These are phyloP conservation scores for Leccinum imitatum DNA, from an alignment of 768 basidiomycete genomes.

Conservation along the genomic window DNA sequence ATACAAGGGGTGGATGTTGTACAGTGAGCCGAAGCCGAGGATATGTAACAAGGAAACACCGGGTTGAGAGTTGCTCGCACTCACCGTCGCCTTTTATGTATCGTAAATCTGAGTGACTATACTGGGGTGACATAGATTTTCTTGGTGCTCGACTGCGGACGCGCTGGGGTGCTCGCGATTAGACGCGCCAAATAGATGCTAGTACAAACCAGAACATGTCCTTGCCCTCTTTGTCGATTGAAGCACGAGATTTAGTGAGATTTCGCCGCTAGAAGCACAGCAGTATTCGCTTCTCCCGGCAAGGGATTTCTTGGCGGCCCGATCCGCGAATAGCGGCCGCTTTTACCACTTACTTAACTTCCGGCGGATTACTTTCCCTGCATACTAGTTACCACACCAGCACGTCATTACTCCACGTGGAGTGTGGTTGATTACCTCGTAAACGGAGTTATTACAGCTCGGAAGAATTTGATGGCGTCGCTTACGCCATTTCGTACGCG, in stretches of 20 bases:
- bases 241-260: not conserved
- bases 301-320: constrained; percentile 18
- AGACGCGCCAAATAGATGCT: constrained; percentile 7
- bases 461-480: not conserved
- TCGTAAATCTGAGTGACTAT: not conserved
- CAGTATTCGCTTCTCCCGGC: constrained; percentile 1
- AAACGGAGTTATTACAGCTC: constrained; percentile 10
- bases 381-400: not conserved
- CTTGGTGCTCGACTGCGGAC: constrained; percentile 5
- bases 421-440: constrained; percentile 1
- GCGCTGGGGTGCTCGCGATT: not conserved
- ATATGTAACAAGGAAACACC: not conserved
- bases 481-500: not conserved
- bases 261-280: constrained; percentile 1
- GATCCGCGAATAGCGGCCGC: constrained; percentile 11
- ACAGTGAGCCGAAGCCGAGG: constrained; percentile 1
- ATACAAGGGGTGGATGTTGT: constrained; percentile 1
- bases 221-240: constrained; percentile 17
- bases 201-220: not conserved
- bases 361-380: not conserved
- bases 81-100: constrained; percentile 16
- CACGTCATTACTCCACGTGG: not conserved
- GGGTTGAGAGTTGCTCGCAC: not conserved
- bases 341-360: not conserved
- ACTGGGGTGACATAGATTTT: not conserved